Conservation (phyloP, 345 rosid genomes). For the Eucalyptus marginata region DNA sequence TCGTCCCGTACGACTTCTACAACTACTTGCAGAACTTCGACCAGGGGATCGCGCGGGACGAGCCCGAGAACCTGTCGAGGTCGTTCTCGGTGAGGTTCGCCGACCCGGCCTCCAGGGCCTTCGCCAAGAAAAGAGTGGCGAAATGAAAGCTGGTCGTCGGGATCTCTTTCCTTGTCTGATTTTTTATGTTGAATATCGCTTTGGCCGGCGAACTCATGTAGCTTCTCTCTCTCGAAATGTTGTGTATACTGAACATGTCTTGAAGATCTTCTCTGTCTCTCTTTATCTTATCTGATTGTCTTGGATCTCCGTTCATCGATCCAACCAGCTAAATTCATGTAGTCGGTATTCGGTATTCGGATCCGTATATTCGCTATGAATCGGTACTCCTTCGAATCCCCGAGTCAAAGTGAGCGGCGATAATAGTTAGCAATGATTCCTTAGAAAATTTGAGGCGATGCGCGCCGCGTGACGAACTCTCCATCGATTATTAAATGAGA, state of each 20-base stretch:
- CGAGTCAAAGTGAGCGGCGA: background rate
- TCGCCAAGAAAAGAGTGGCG: background rate
- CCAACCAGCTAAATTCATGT: background rate
- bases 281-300: too few relatives aligned
- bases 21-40: constrained; percentile 39
- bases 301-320: background rate
- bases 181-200: background rate
- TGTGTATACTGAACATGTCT: background rate
- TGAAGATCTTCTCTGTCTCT: background rate
- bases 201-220: background rate
- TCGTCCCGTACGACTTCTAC: constrained; percentile 13
- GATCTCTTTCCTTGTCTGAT: background rate
- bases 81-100: constrained; percentile 40
- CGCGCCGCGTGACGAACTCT: background rate
- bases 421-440: background rate
- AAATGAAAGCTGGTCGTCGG: background rate
- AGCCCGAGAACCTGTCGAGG: constrained; percentile 23
- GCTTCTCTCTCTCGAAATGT: background rate
- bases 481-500: background rate
- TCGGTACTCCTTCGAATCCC: background rate
- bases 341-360: background rate
- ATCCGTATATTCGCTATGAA: background rate
- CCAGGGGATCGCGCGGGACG: constrained; percentile 25
- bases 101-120: constrained; percentile 2
- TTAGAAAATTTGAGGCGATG: background rate